Conservation (phyloP, 2,329 filamentous ascomycete species). For the Claviceps lovelessii region DNA sequence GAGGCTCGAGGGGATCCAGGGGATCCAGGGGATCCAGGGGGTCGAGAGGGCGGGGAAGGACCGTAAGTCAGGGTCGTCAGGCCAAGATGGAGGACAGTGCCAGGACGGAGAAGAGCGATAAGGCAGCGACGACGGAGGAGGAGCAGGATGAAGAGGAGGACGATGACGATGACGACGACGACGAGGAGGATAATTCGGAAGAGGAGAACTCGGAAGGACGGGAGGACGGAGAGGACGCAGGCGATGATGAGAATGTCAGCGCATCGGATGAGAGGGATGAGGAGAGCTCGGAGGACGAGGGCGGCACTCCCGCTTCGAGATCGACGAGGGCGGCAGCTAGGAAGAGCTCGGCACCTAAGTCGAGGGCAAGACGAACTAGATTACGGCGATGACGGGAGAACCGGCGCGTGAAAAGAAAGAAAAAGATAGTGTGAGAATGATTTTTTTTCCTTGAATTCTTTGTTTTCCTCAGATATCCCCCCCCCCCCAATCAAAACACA, state of each 20-base stretch:
- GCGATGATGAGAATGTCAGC: conserved; percentile 19
- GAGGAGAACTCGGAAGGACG: neutral
- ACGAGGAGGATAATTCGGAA: neutral
- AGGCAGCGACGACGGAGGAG: conserved; percentile 20
- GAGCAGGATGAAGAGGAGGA: conserved; percentile 15
- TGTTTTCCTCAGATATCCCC: neutral
- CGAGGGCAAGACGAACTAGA: conserved; percentile 3
- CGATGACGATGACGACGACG: conserved; percentile 11
- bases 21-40: conserved; percentile 8
- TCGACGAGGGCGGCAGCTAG: conserved; percentile 8
- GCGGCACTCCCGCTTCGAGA: conserved; percentile 23
- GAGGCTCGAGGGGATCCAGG: neutral
- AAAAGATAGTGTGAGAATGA: neutral
- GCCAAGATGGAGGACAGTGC: conserved; percentile 20
- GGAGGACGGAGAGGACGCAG: conserved; percentile 18
- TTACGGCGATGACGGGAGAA: conserved; percentile 1
- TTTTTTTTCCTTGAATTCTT: too few species aligned
- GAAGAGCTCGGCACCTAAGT: conserved; percentile 3
- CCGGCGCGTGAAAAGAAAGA: conserved; percentile 8
- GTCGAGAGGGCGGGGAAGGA: conserved; percentile 29
- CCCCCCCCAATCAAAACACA: neutral
- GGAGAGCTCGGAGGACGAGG: conserved; percentile 7
- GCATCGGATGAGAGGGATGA: conserved; percentile 16
- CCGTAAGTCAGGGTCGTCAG: conserved; percentile 20
- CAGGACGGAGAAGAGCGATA: conserved; percentile 13